Evolutionary conservation across 352 stramenopile species (phyloP).

Genomic region (Globisporangium heterothallicum): DNA sequence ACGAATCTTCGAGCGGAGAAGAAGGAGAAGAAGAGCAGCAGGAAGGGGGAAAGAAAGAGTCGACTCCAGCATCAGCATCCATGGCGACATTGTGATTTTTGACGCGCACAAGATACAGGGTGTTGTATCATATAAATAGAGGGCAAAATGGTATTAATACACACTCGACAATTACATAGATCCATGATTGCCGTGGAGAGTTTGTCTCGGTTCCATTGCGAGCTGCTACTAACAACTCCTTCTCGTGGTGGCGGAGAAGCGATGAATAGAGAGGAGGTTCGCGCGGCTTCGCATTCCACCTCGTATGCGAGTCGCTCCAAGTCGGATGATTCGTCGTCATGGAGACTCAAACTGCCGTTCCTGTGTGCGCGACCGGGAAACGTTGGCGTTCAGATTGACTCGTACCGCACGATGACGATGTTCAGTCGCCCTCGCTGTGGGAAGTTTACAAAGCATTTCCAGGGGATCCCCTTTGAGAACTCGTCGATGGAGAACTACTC

Average conservation of each 20-base stretch:
- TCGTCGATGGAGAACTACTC: constrained; percentile 66
- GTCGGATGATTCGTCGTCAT: not conserved
- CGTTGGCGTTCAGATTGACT: constrained; percentile 72
- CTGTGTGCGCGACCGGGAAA: constrained; percentile 59
- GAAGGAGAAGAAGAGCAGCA: constrained; percentile 22
- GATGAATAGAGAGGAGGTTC: constrained; percentile 23
- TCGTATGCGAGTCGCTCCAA: not conserved
- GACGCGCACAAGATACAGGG: not conserved
- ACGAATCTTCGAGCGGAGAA: constrained; percentile 23
- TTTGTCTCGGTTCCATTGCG: not conserved
- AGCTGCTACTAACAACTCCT: too few species aligned
- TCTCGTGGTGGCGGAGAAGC: too few species aligned
- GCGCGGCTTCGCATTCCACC: constrained; percentile 6
- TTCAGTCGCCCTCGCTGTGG: constrained; percentile 50
- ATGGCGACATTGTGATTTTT: not conserved
- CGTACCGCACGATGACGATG: constrained; percentile 52
- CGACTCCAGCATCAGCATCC: not conserved
- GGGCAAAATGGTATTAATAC: constrained; percentile 6
- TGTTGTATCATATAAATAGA: constrained; percentile 13
- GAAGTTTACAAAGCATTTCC: constrained; percentile 68
- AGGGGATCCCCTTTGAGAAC: constrained; percentile 57
- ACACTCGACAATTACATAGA: not conserved
- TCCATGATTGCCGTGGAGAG: not conserved
- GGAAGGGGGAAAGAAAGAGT: constrained; percentile 17
- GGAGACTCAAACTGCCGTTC: constrained; percentile 37